Evolutionary conservation across 495 filamentous ascomycete species (phyloP), one percentile per base, ranked within the genome.

Genomic region (Penicillium canariense): DNA sequence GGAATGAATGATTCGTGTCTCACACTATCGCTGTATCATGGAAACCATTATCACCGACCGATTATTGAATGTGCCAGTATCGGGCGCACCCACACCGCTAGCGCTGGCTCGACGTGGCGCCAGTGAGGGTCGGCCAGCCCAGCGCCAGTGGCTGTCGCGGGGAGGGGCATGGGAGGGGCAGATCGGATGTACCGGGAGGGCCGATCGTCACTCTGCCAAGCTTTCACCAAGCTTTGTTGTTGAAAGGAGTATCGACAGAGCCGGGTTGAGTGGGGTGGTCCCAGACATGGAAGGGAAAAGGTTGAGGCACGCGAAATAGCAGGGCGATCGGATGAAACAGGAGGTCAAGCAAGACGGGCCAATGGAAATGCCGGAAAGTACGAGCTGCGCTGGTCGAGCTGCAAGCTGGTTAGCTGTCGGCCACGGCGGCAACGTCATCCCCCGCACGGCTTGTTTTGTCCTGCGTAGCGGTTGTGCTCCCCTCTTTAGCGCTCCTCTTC

Each of bases 201-300:
- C 49, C 39, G 42, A 30, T 48, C 34, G n/a, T 51, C 20, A 14
- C 26, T 28, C 28, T 38, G 63, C 63, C 54, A 67, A 67, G 64
- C 61, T 64, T 67, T 66, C 23, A 49, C 52, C 58, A 64, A 67
- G 64, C 61, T 64, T 62, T 52, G 34, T 15, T 25, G 38, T 18
- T 17, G n/a, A 20, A 17, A 25, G 30, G 45, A 15, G 26, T n/a
- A 46, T 17, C 12, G 20, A 42, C 20, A 18, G 20, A 40, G 38
- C 22, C 28, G 20, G 15, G n/a, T n/a, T 14, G 20, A 23, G 15
- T 11, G 14, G 11, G 20, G 17, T 22, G 20, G 23, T 34, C n/a
- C n/a, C n/a, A n/a, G n/a, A n/a, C n/a, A n/a, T 48, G 20, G 17
- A 10, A 46, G 43, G 11, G 11, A 5, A 38, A 22, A 50, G 20